Conservation (phyloP, 306 rosid species). For the Vachellia pachyceras region DNA sequence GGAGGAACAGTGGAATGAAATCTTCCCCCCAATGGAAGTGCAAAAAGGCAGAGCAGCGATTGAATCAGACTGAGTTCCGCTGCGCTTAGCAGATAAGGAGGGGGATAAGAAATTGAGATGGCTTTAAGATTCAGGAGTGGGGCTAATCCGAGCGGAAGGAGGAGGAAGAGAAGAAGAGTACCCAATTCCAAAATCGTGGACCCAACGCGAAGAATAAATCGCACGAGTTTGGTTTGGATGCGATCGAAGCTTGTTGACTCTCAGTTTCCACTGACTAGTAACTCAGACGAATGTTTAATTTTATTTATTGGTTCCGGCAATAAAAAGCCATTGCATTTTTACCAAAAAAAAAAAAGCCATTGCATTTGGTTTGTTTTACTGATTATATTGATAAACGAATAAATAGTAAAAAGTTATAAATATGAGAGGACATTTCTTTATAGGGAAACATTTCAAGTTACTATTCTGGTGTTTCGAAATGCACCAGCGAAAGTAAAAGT, state of each 20-base stretch:
- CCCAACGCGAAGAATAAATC: neutral
- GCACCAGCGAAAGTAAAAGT: no score
- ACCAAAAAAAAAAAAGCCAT: no score
- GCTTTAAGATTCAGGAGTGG: neutral
- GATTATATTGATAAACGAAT: no score
- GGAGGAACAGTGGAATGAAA: neutral
- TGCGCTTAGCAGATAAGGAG: no score
- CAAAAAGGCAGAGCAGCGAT: slow-evolving; percentile 28
- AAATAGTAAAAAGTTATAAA: no score
- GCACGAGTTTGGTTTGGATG: slow-evolving; percentile 28
- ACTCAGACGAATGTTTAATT: neutral
- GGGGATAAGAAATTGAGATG: neutral
- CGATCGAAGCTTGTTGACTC: slow-evolving; percentile 12
- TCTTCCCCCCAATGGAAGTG: neutral
- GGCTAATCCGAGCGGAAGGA: neutral
- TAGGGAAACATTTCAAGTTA: no score
- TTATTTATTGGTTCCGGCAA: no score
- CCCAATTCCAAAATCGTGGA: neutral
- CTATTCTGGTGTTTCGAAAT: no score
- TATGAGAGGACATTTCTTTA: no score
- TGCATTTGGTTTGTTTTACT: no score
- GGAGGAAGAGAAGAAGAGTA: neutral
- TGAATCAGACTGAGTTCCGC: slow-evolving; percentile 20
- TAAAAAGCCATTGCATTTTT: no score
- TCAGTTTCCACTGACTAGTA: slow-evolving; percentile 12